Conservation (phyloP, 192 early-diverging fungal genomes). For the Podila epicladia region DNA sequence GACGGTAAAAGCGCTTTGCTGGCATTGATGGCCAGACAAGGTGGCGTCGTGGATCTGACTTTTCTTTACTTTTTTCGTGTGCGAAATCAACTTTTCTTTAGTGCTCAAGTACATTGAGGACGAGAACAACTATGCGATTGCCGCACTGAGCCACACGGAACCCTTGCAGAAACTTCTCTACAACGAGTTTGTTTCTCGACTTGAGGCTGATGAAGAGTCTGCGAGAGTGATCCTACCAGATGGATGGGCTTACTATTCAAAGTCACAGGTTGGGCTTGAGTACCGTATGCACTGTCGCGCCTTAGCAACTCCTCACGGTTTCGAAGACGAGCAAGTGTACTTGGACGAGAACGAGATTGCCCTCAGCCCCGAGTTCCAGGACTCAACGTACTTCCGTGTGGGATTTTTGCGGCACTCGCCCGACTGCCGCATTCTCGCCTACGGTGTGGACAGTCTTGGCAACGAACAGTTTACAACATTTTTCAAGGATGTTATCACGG, state of each 20-base stretch:
- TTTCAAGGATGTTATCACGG: constrained; percentile 59
- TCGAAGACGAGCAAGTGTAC: constrained; percentile 26
- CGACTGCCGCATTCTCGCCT: constrained; percentile 62
- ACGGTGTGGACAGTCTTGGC: constrained; percentile 62
- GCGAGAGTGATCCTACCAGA: constrained; percentile 57
- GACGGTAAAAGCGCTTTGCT: constrained; percentile 20
- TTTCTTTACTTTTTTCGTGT: too few relatives aligned
- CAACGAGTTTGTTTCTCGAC: constrained; percentile 69
- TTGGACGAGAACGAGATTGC: constrained; percentile 67
- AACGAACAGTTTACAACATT: constrained; percentile 62
- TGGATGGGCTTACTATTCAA: constrained; percentile 67
- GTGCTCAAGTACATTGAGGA: constrained; percentile 66
- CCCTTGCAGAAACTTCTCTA: constrained; percentile 65
- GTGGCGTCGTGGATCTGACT: too few relatives aligned
- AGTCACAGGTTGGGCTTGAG: constrained; percentile 49
- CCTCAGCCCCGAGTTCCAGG: constrained; percentile 51
- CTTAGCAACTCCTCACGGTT: neutral
- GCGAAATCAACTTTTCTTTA: neutral
- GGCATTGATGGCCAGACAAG: too few relatives aligned
- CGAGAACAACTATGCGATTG: constrained; percentile 63
- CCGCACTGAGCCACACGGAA: constrained; percentile 57
- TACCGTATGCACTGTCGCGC: constrained; percentile 42
- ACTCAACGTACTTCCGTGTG: constrained; percentile 65
- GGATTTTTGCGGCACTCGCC: constrained; percentile 68
- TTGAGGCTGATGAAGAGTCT: constrained; percentile 64